Conservation (phyloP, 2,329 filamentous ascomycete genomes). For the Chrysosphaeria jannelii region DNA sequence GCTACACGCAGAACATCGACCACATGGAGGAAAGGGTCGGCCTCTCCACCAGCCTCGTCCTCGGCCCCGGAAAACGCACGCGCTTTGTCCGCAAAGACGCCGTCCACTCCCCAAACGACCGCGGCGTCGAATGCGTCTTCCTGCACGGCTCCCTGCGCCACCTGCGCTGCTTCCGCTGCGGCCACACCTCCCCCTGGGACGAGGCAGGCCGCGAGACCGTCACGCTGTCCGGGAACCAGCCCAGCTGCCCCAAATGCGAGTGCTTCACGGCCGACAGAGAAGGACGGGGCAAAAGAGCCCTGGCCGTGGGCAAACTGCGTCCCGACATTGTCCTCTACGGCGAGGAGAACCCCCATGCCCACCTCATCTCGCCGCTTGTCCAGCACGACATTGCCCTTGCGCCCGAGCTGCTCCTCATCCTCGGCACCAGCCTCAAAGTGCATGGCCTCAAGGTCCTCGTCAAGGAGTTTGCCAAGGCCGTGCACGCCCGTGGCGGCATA, state of each 20-base stretch:
- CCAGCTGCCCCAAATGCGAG: slow-evolving; percentile 33
- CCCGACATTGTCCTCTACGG: slow-evolving; percentile 49
- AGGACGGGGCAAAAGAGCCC: slow-evolving; percentile 32
- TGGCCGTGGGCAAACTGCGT: slow-evolving; percentile 35
- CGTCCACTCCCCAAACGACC: slow-evolving; percentile 1
- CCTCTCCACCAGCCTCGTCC: slow-evolving; percentile 27
- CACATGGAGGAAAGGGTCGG: slow-evolving; percentile 42
- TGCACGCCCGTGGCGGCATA: slow-evolving; percentile 34
- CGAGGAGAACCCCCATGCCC: slow-evolving; percentile 38
- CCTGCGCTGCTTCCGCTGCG: slow-evolving; percentile 32
- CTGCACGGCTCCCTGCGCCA: slow-evolving; percentile 37
- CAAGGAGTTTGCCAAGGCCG: slow-evolving; percentile 38
- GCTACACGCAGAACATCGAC: slow-evolving; percentile 52
- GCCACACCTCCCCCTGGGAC: slow-evolving; percentile 26
- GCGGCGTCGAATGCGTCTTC: slow-evolving; percentile 35
- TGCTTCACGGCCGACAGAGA: slow-evolving; percentile 29
- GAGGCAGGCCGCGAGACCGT: slow-evolving; percentile 21
- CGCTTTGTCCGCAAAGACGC: slow-evolving; percentile 21
- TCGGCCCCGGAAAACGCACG: slow-evolving; percentile 29
- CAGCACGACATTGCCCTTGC: slow-evolving; percentile 33
- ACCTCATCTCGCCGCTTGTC: slow-evolving; percentile 35
- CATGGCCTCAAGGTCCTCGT: slow-evolving; percentile 43
- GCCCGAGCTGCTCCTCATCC: slow-evolving; percentile 36
- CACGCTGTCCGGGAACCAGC: slow-evolving; percentile 31
- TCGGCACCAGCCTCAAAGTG: slow-evolving; percentile 40